Conservation (phyloP, 441 rosid species). For the Daphne laureola region DNA sequence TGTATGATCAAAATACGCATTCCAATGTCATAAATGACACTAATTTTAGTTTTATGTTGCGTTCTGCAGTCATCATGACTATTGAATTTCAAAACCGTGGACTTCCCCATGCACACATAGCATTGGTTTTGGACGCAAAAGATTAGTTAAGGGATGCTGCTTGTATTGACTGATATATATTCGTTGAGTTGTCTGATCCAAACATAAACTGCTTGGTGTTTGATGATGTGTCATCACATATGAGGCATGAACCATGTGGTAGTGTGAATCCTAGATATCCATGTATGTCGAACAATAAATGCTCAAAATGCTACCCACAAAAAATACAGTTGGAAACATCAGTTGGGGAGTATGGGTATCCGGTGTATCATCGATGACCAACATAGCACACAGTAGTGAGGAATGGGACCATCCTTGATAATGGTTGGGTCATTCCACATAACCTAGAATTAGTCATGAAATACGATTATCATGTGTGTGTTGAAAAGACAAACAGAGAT, state of each 20-base stretch:
- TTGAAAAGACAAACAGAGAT: neutral
- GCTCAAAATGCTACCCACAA: slow-evolving; percentile 2
- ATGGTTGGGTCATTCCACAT: neutral
- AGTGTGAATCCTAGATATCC: neutral
- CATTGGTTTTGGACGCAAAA: neutral
- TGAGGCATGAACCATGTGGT: slow-evolving; percentile 15
- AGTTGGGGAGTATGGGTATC: slow-evolving; percentile 10
- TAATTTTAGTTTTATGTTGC: neutral
- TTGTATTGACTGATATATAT: neutral
- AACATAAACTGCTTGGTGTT: neutral
- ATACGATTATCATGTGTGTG: neutral
- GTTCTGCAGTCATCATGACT: neutral
- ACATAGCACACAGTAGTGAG: neutral
- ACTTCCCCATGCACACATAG: slow-evolving; percentile 6
- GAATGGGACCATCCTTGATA: neutral
- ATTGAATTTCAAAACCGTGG: slow-evolving; percentile 5
- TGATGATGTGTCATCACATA: neutral
- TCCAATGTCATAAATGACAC: too few species aligned
- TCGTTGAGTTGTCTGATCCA: slow-evolving; percentile 1
- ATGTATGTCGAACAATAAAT: slow-evolving; percentile 2
- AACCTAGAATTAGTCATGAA: neutral
- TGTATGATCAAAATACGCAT: neutral
- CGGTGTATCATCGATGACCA: neutral
- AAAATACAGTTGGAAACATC: neutral
- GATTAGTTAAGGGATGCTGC: neutral